Evolutionary conservation across 768 basidiomycete species (phyloP), one percentile per base, ranked within the genome.

Genomic region (Gymnopilus dilepis): DNA sequence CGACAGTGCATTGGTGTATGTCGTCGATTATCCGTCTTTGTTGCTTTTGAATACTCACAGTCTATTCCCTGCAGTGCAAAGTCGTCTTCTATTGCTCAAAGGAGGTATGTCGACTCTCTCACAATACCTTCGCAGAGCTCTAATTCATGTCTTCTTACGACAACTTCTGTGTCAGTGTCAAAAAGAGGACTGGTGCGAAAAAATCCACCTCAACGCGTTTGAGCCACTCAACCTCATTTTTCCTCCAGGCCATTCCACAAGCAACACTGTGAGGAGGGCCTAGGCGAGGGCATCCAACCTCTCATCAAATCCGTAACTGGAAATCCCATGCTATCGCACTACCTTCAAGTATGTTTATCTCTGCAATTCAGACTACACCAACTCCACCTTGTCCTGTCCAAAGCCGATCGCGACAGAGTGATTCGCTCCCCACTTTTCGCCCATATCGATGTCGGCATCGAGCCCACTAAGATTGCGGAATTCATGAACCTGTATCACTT

Each of bases 371-470:
- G 38, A 6, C 52, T 68, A n/a, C 62, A 66, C 47, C 34, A 41
- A 2, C 33, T 59, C 0, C 47, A 48, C 30, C 28, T 24, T 15
- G 6, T 45, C 3, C 19, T 58, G 4, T 37, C 61, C 0, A n/a
- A 47, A 9, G 19, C 45, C 6, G 41, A 68, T n/a, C 59, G 63
- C 7, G 33, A 37, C 31, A 59, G 19, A 12, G 15, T 61, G 38
- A 37, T 63, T 17, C 64, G 67, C 5, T 42, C 38, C 2, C 56
- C 63, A 2, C 55, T 62, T 19, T 47, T 59, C 17, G 67, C 43
- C 6, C 63, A 66, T 31, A 68, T 68, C 40, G 67, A 68, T 21
- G 65, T 69, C 8, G 68, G 68, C 1, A 67, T 69, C 26, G 68
- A 69, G 37, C 68, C 65, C 6, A 47, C 63, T 6, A 61, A 56